A percentile compares a stretch with the other conserved stretches of the same genome.
Conservation (phyloP, 257 asterid species). For the Nicotiana otophora region DNA sequence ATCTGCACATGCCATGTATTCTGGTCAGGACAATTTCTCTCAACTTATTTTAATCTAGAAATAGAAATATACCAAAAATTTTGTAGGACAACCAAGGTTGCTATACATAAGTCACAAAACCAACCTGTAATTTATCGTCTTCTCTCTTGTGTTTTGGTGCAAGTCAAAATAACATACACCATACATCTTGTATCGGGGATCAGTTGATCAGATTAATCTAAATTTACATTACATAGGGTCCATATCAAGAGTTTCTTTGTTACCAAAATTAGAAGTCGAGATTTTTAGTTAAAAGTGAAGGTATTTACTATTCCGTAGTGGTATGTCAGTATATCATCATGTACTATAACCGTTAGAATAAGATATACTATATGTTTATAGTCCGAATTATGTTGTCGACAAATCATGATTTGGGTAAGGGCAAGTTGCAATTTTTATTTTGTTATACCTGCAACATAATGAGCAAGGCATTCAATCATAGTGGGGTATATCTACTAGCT, state of each 20-base stretch:
- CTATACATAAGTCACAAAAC: background rate
- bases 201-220: background rate
- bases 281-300: background rate
- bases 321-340: background rate
- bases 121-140: background rate
- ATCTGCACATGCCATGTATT: constrained; percentile 32
- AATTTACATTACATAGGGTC: background rate
- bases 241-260: background rate
- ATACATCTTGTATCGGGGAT: background rate
- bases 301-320: background rate
- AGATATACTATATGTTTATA: background rate
- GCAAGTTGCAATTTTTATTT: constrained; percentile 4
- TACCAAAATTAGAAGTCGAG: background rate
- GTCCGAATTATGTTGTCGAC: constrained; percentile 14
- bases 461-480: constrained; percentile 12
- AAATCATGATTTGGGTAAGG: constrained; percentile 8
- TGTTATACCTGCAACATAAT: background rate
- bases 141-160: constrained; percentile 14
- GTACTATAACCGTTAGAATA: background rate
- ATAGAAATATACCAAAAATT: background rate
- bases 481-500: constrained; percentile 4
- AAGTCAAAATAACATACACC: constrained; percentile 3
- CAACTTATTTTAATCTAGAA: background rate
- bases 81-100: background rate
- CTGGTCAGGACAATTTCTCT: constrained; percentile 7